Evolutionary conservation across 1,139 yeast species (phyloP), one percentile per base, ranked within the genome.

Genomic region (Sugiyamaella sp.): DNA sequence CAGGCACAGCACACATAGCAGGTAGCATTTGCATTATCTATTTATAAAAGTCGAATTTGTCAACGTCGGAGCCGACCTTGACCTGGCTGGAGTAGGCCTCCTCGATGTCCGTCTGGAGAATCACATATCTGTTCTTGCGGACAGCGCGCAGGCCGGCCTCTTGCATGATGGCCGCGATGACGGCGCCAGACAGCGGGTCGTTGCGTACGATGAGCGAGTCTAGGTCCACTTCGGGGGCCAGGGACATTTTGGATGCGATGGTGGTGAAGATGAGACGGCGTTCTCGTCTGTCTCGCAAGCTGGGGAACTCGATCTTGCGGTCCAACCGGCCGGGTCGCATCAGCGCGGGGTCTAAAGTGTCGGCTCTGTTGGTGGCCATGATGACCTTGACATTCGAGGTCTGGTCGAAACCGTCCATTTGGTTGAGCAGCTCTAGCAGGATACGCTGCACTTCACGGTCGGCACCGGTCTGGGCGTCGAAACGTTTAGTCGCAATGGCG

Each of bases 381-480:
- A 93, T 93, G 43, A 93, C 99, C 75, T 93, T 93, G 53, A 95
- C 99, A 59, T 91, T 91, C 8, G 97, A 85, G 2, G 88, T 77
- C 75, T 95, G 99, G 70, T 95, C 99, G 66, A 95, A 95, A 52
- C 99, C 99, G 74, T 95, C 99, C 98, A 95, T 93, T 75, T 95
- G 99, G 67, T 95, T 95, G 68, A 95, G 81, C 69, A 95, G 79
- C 74, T 95, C 99, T 69, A 95, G 85, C 72, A 95, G 78, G 64
- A 93, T 95, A 78, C 99, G 89, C 76, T 95, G 99, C 53, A 95
- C 99, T 76, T 95, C 99, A 73, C 99, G 84, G 74, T 95, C 99
- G 39, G 99, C 98, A 70, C 99, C 99, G 4, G 99, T 93, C 76
- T 91, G 98, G 25, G 99, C 99, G 74, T 95, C 99, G 67, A 93